These are phyloP conservation scores for Cicer bijugum DNA, from an alignment of 306 rosid genomes.

Conservation along the genomic window DNA sequence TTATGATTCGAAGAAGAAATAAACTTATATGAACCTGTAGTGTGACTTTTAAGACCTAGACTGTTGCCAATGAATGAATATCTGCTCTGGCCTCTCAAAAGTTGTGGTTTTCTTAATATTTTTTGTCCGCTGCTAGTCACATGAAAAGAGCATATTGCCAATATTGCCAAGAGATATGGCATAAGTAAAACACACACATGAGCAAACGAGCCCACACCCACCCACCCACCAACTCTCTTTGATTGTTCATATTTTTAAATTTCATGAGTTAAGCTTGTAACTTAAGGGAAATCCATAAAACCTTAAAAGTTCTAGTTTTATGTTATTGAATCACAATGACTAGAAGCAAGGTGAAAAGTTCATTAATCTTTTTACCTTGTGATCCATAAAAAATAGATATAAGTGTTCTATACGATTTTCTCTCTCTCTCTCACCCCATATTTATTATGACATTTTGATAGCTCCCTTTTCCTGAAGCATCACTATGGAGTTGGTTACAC, in stretches of 20 bases:
- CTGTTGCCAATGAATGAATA: neutral
- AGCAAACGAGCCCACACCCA: neutral
- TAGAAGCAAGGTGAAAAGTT: conserved; percentile 13
- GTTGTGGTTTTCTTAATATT: neutral
- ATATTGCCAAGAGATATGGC: neutral
- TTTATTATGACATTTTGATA: conserved; percentile 51
- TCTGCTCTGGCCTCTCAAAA: conserved; percentile 1
- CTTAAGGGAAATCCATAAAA: neutral
- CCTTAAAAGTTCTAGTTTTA: conserved; percentile 13
- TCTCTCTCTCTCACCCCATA: conserved; percentile 28
- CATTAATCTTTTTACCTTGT: neutral
- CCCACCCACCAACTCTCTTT: neutral
- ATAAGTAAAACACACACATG: neutral
- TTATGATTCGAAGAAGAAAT: neutral
- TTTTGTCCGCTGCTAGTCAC: neutral
- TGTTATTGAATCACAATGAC: conserved; percentile 15
- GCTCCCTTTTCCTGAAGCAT: conserved; percentile 96
- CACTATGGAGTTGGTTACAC: conserved; percentile 97
- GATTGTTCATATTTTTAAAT: neutral
- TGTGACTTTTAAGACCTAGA: neutral
- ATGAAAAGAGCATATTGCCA: neutral
- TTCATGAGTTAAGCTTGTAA: conserved; percentile 21
- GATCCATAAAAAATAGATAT: conserved; percentile 3
- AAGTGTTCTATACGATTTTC: neutral
- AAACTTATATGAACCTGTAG: neutral